These are phyloP conservation scores for Sesbania bispinosa DNA, from an alignment of 306 rosid species.

Conservation along the genomic window DNA sequence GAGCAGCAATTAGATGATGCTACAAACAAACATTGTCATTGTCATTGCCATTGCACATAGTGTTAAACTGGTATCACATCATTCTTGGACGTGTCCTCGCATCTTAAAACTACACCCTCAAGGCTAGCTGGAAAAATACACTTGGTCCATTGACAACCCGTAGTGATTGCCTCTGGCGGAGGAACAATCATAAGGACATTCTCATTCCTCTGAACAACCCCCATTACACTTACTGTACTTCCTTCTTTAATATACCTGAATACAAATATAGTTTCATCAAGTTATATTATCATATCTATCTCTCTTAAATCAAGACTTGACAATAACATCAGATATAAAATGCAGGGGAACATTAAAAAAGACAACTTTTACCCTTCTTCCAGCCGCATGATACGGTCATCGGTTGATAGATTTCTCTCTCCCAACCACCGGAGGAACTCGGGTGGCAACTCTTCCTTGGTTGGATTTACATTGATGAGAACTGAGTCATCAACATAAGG, in stretches of 20 bases:
- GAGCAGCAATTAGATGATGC: slow-evolving; percentile 28
- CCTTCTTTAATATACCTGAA: slow-evolving; percentile 92
- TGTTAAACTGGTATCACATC: slow-evolving; percentile 86
- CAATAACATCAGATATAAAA: not conserved
- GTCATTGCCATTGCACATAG: slow-evolving; percentile 6
- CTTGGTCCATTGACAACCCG: slow-evolving; percentile 83
- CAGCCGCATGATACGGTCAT: slow-evolving; percentile 75
- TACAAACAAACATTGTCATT: too few species aligned
- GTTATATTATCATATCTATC: not conserved
- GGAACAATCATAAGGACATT: slow-evolving; percentile 93
- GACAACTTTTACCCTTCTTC: slow-evolving; percentile 76
- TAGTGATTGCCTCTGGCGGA: slow-evolving; percentile 75
- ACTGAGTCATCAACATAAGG: slow-evolving; percentile 84
- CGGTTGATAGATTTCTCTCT: slow-evolving; percentile 90
- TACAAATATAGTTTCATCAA: slow-evolving; percentile 2
- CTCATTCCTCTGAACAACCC: slow-evolving; percentile 93
- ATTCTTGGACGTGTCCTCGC: slow-evolving; percentile 74
- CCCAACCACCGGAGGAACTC: slow-evolving; percentile 85
- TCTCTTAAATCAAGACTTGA: not conserved
- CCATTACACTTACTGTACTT: slow-evolving; percentile 96
- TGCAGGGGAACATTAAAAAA: not conserved
- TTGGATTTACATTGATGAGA: slow-evolving; percentile 63
- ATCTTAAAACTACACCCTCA: slow-evolving; percentile 81
- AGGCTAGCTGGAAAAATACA: slow-evolving; percentile 83
- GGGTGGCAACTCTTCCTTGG: slow-evolving; percentile 70